These are phyloP conservation scores for Teunomyces funiuensis DNA, from an alignment of 805 yeast species.

Conservation along the genomic window DNA sequence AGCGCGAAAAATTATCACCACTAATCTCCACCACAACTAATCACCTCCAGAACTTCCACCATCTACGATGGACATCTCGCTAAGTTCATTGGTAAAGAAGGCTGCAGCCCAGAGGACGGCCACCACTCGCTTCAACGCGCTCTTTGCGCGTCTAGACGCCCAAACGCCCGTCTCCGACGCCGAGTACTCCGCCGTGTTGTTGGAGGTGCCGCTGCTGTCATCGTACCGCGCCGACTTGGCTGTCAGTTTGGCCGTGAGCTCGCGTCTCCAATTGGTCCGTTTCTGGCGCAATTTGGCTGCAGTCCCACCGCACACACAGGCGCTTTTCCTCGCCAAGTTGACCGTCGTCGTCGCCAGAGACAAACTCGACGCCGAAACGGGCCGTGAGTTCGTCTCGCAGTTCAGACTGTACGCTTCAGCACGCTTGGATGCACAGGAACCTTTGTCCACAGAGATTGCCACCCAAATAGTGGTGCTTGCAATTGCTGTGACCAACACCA, in stretches of 20 bases:
- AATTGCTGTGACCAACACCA: neutral
- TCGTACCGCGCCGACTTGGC: slow-evolving; percentile 15
- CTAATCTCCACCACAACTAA: too few species aligned
- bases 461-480: neutral
- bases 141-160: slow-evolving; percentile 29
- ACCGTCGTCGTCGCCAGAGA: neutral
- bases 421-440: neutral
- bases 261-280: neutral
- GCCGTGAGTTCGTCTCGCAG: neutral
- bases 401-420: neutral
- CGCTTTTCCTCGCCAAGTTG: neutral
- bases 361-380: neutral
- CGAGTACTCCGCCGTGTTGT: slow-evolving; percentile 25
- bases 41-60: too few species aligned
- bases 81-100: slow-evolving; percentile 20
- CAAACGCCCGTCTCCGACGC: slow-evolving; percentile 18
- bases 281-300: slow-evolving; percentile 1
- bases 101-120: slow-evolving; percentile 21
- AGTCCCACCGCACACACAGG: neutral
- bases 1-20: neutral
- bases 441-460: neutral
- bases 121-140: slow-evolving; percentile 23
- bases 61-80: slow-evolving; percentile 8
- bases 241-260: neutral
- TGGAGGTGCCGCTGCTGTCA: slow-evolving; percentile 16